A percentile compares a stretch with the other conserved stretches of the same genome.
Conservation (phyloP, 495 filamentous ascomycete species). For the Tuber aestivum region DNA sequence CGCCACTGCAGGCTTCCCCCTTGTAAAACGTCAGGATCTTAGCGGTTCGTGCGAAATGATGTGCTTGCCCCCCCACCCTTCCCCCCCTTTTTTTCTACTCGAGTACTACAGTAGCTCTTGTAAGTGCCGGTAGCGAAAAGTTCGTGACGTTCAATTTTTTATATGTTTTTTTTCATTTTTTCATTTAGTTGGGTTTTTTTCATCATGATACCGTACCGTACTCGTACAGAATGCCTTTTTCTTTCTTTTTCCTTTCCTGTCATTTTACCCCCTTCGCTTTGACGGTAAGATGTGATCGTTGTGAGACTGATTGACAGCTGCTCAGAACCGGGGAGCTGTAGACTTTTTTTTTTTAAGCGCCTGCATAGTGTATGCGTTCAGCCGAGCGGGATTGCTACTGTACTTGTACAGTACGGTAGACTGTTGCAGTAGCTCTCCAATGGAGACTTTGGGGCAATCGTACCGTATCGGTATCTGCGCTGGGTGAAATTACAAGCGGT, state of each 20-base stretch:
- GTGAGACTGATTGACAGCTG: not conserved
- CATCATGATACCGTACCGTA: not conserved
- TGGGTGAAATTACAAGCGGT: not conserved
- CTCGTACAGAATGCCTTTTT: not conserved
- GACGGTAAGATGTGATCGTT: not conserved
- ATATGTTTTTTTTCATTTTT: not conserved
- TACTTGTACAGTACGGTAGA: no score
- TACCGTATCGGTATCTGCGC: not conserved
- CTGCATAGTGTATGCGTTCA: not conserved
- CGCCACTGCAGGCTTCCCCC: slow-evolving; percentile 31
- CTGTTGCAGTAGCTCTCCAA: not conserved
- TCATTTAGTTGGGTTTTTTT: not conserved
- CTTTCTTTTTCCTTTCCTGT: not conserved
- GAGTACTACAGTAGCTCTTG: no score
- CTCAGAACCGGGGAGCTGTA: not conserved
- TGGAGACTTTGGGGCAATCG: not conserved
- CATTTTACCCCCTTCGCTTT: not conserved
- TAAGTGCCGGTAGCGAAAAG: not conserved
- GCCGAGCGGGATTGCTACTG: not conserved
- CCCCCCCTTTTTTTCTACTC: slow-evolving; percentile 10
- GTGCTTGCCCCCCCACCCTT: slow-evolving; percentile 19
- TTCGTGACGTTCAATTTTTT: not conserved
- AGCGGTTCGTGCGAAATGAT: slow-evolving; percentile 34
- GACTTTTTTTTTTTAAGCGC: not conserved
- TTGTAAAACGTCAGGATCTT: slow-evolving; percentile 23